Evolutionary conservation across 2,329 filamentous ascomycete genomes (phyloP).

Genomic region (Ilyonectria destructans): DNA sequence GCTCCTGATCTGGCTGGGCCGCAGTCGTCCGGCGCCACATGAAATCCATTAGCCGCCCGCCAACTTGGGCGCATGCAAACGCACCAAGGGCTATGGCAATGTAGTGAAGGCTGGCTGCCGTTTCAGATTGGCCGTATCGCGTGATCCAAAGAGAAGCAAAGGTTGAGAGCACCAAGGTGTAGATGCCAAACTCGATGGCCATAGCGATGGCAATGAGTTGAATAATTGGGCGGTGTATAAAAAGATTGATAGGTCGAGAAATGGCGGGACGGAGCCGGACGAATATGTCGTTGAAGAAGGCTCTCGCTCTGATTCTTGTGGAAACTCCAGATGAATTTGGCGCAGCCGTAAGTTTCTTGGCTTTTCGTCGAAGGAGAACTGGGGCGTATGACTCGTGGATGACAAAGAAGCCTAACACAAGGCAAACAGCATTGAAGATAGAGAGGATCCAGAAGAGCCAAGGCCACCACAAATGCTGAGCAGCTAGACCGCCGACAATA

Average conservation of each 20-base stretch:
- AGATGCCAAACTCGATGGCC: constrained; percentile 65
- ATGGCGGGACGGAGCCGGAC: constrained; percentile 2
- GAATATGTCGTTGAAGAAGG: neutral
- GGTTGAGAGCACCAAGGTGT: constrained; percentile 69
- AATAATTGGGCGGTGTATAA: constrained; percentile 63
- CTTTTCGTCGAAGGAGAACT: constrained; percentile 63
- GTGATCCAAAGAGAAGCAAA: constrained; percentile 65
- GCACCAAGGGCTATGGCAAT: constrained; percentile 65
- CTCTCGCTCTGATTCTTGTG: too few relatives aligned
- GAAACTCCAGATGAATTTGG: neutral
- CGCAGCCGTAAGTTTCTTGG: neutral
- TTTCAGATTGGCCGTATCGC: constrained; percentile 62
- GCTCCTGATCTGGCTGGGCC: constrained; percentile 9
- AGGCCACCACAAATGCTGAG: constrained; percentile 75
- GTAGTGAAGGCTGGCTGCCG: constrained; percentile 65
- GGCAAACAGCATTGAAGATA: constrained; percentile 70
- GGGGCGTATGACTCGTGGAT: constrained; percentile 74
- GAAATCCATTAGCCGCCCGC: constrained; percentile 57
- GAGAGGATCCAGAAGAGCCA: constrained; percentile 81
- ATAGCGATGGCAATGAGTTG: constrained; percentile 63
- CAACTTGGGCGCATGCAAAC: constrained; percentile 55
- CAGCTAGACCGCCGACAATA: constrained; percentile 77
- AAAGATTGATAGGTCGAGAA: constrained; percentile 45
- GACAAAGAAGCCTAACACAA: constrained; percentile 69
- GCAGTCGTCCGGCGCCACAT: constrained; percentile 52